These are phyloP conservation scores for Sutorius eximius DNA, from an alignment of 1,284 basidiomycete species.

Conservation along the genomic window DNA sequence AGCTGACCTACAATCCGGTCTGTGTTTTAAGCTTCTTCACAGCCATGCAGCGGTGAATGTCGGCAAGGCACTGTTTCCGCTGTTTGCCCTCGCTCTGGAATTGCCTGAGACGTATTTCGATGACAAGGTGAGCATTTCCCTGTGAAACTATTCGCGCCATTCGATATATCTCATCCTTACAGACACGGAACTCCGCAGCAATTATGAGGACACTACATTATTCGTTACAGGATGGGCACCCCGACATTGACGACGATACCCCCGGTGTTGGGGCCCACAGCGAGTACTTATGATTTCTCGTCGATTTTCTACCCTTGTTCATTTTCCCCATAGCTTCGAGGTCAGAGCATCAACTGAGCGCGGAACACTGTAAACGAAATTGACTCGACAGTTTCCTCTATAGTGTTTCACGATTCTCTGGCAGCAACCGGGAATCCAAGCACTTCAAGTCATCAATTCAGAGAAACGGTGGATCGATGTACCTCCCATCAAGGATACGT, in stretches of 20 bases:
- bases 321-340: constrained; percentile 48
- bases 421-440: constrained; percentile 65
- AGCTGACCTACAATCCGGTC: not conserved
- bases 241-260: constrained; percentile 51
- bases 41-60: constrained; percentile 60
- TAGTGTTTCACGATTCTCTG: constrained; percentile 82
- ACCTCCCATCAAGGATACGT: constrained; percentile 56
- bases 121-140: constrained; percentile 57
- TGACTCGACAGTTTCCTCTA: constrained; percentile 68
- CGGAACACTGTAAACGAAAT: not conserved
- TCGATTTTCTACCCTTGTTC: not conserved
- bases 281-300: constrained; percentile 46
- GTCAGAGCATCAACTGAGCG: constrained; percentile 32
- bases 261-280: constrained; percentile 83
- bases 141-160: not conserved
- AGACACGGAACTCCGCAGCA: constrained; percentile 58
- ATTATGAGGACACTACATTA: constrained; percentile 83
- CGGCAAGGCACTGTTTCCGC: constrained; percentile 73
- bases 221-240: constrained; percentile 65
- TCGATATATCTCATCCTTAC: not conserved
- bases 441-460: constrained; percentile 70
- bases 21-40: not conserved
- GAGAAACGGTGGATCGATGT: constrained; percentile 63
- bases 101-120: constrained; percentile 76
- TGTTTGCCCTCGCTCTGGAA: constrained; percentile 82